Evolutionary conservation across 1,284 basidiomycete species (phyloP).

Genomic region (Ceratobasidium theobromae): DNA sequence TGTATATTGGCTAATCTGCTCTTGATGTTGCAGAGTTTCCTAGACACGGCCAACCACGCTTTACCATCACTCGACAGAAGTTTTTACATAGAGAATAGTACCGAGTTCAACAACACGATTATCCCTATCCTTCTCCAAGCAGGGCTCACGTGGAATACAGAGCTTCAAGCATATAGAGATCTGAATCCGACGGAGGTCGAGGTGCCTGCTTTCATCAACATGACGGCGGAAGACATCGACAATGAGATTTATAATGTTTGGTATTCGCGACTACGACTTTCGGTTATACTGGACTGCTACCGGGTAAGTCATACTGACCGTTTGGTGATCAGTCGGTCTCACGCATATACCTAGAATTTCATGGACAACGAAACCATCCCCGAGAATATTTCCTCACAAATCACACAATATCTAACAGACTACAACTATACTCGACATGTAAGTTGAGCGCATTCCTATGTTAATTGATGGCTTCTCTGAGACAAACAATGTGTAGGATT

Average conservation of each 20-base stretch:
- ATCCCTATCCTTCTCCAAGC: conserved; percentile 4
- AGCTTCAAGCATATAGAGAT: no score
- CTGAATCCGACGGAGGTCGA: no score
- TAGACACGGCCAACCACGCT: no score
- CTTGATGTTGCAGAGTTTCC: not conserved
- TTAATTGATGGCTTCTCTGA: not conserved
- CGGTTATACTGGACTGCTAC: not conserved
- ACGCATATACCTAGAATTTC: not conserved
- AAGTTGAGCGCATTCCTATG: not conserved
- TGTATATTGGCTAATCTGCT: no score
- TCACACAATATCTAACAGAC: not conserved
- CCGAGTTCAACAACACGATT: not conserved
- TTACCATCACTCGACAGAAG: no score
- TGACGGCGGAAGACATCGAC: not conserved
- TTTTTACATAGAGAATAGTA: not conserved
- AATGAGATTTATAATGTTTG: not conserved
- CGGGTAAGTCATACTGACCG: not conserved
- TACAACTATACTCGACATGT: not conserved
- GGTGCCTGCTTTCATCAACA: no score
- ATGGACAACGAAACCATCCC: conserved; percentile 20
- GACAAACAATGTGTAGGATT: not conserved
- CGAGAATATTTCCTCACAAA: not conserved
- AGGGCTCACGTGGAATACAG: not conserved
- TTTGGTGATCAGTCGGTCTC: not conserved
- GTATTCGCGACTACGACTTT: not conserved